Conservation (phyloP, 805 yeast genomes). For the Candida xiaguanensis region DNA sequence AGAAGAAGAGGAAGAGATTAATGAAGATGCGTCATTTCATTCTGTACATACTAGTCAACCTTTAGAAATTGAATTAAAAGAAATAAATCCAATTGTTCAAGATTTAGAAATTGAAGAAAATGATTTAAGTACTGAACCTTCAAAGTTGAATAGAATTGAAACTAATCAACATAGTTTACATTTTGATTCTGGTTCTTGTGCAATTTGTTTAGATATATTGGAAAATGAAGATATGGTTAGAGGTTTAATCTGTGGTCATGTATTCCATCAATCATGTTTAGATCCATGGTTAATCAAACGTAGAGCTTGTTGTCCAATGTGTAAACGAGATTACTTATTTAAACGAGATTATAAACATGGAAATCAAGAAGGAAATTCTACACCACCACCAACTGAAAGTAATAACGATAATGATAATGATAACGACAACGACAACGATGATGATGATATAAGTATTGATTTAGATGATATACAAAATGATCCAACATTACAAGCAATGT, state of each 20-base stretch:
- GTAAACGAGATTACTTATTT: conserved; percentile 59
- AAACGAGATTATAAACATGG: conserved; percentile 10
- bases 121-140: neutral
- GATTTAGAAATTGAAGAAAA: conserved; percentile 3
- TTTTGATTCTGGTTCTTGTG: conserved; percentile 68
- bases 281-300: conserved; percentile 78
- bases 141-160: neutral
- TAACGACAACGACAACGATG: conserved; percentile 15
- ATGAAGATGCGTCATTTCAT: conserved; percentile 9
- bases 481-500: conserved; percentile 33
- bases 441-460: conserved; percentile 17
- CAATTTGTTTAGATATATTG: conserved; percentile 69
- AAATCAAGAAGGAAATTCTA: conserved; percentile 5
- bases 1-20: conserved; percentile 22
- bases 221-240: conserved; percentile 64
- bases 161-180: conserved; percentile 31
- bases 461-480: conserved; percentile 34
- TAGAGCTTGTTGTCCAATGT: conserved; percentile 80
- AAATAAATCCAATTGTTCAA: neutral
- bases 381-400: neutral
- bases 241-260: conserved; percentile 78
- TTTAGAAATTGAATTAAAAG: conserved; percentile 5
- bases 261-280: conserved; percentile 73
- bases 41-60: conserved; percentile 1
- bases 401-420: conserved; percentile 8